Base-by-base conservation (phyloP, 345 rosid species). In the Sisymbrium altissimum region DNA sequence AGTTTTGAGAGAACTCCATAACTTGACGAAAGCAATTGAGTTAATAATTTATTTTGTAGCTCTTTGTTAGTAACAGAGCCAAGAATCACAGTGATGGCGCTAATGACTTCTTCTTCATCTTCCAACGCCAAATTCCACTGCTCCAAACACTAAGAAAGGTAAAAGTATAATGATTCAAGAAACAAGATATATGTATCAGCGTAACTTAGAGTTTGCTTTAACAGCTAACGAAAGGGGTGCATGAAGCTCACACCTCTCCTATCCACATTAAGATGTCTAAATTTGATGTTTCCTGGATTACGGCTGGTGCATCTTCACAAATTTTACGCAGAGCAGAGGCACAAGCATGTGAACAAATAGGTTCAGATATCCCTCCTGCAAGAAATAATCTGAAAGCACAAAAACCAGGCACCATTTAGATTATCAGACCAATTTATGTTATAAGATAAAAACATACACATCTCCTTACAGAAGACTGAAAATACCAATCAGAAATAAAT, bases 241-340 rank as follows among this genome's bases (percentile, higher is more conserved):
- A 69, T 8, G 30, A 65, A 62, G 66, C 63, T 66, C 53, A 54
- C 79, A 91, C 98, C 96, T 94, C 97, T 59, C 93, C 95, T 77
- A 89, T 88, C 93, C 95, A 84, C 86, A 94, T 77, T 75, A 94
- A 81, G 80, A 91, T 85, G 74, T 94, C 98, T 75, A 94, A 83
- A 82, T 91, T 91, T 67, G 97, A 80, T 36, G 88, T 86, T 80
- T 94, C 95, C 81, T 71, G 88, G 71, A 87, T 82, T 54, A 85
- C 78, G 38, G 85, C 73, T 70, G 90, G 81, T 75, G 87, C 85
- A 83, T 91, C 96, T 83, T 94, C 98, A 59, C 97, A 94, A 71
- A 91, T 72, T 88, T 88, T 94, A 69, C 89, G 97, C 75, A 94
- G 83, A 55, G 97, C 89, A 58, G 85, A 81, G 41, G 93, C 96